Conservation (phyloP, 2,329 filamentous ascomycete genomes). For the Phialophora verrucosa region DNA sequence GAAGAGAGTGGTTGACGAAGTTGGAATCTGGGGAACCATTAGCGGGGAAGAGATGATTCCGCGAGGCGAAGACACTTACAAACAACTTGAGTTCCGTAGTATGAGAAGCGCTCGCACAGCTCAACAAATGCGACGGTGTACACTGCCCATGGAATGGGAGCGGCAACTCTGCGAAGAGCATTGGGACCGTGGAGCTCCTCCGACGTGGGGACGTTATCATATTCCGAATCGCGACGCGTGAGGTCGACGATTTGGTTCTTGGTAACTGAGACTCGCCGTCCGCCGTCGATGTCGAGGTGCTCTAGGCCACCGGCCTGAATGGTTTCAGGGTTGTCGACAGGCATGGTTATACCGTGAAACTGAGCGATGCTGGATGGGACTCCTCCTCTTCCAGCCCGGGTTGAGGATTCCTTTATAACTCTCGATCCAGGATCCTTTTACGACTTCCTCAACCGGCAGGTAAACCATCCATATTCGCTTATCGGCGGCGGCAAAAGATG, state of each 20-base stretch:
- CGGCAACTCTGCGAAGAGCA: conserved; percentile 19
- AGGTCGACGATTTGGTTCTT: conserved; percentile 13
- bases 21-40: conserved; percentile 13
- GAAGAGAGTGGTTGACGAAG: conserved; percentile 20
- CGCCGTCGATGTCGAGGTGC: conserved; percentile 5
- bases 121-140: conserved; percentile 76
- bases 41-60: not conserved
- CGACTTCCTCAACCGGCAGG: conserved; percentile 9
- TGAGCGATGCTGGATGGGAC: not conserved
- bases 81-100: conserved; percentile 65
- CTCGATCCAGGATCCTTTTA: not conserved
- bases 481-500: conserved; percentile 11
- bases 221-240: conserved; percentile 5
- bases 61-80: conserved; percentile 54
- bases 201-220: conserved; percentile 8
- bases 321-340: conserved; percentile 21
- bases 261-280: conserved; percentile 10
- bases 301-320: conserved; percentile 18
- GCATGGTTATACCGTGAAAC: conserved; percentile 1
- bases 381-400: not conserved
- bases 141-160: conserved; percentile 42
- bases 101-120: conserved; percentile 58
- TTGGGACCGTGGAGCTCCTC: conserved; percentile 18
- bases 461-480: conserved; percentile 5
- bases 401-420: conserved; percentile 9